These are phyloP conservation scores for Pythium biforme DNA, from an alignment of 352 stramenopile species.

Conservation along the genomic window DNA sequence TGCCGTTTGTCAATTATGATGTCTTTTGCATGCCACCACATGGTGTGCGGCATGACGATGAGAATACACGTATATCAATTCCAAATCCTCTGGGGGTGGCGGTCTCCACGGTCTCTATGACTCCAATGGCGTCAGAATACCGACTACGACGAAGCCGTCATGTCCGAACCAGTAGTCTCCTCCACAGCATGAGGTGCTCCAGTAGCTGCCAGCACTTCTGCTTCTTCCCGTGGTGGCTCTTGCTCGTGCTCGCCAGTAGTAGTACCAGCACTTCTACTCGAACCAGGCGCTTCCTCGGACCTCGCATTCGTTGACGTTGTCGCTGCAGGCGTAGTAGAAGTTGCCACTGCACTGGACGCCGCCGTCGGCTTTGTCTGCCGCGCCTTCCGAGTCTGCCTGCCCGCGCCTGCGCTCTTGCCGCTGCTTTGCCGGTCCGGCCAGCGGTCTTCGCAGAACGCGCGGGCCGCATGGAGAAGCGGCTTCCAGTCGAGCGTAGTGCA, in stretches of 20 bases:
- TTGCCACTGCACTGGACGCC: not conserved
- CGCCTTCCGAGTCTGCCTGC: not conserved
- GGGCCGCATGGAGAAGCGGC: constrained; percentile 34
- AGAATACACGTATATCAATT: no score
- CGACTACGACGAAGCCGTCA: no score
- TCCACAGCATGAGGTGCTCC: no score
- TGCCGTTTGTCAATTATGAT: constrained; percentile 8
- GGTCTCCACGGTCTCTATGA: no score
- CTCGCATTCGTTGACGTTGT: not conserved
- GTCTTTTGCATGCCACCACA: not conserved
- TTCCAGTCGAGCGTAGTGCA: constrained; percentile 31
- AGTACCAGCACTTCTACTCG: no score
- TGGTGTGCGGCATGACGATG: no score
- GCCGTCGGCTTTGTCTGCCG: not conserved
- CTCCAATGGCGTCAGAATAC: no score
- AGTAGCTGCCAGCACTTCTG: not conserved
- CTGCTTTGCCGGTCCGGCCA: constrained; percentile 57
- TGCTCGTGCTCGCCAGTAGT: not conserved
- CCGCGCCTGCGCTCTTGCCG: not conserved
- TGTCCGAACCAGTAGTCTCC: no score
- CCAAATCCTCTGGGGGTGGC: no score
- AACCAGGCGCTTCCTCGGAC: no score
- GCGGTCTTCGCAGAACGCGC: constrained; percentile 55
- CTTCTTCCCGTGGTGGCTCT: not conserved
- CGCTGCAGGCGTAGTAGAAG: not conserved